Percentiles rank a stretch among this genome's conserved stretches.
phyloP scores from a whole-genome alignment of 305 asterid species.

The Solanum hybrid region DNA sequence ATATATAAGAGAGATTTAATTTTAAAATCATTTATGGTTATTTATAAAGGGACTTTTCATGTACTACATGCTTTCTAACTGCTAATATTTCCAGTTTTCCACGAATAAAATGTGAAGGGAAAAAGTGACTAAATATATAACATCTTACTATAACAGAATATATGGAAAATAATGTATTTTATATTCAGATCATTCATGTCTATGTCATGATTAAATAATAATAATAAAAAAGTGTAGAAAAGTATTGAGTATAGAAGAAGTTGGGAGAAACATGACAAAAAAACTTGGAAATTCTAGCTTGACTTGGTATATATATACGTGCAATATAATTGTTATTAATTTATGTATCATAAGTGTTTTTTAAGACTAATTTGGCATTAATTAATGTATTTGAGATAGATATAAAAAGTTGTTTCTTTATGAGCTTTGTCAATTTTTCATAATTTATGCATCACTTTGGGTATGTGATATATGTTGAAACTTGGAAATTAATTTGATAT shows the following conservation, averaged over 20 bases:
- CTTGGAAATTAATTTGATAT: neutral
- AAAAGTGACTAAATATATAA: neutral
- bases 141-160: neutral
- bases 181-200: neutral
- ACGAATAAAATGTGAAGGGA: slow-evolving; percentile 34
- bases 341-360: neutral
- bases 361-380: neutral
- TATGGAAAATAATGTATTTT: neutral
- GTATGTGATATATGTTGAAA: neutral
- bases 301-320: neutral
- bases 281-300: neutral
- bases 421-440: neutral
- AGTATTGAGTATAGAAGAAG: neutral
- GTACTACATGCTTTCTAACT: slow-evolving; percentile 22
- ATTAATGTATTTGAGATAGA: neutral
- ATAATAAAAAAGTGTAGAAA: neutral
- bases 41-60: slow-evolving; percentile 14
- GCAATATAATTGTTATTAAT: neutral
- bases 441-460: neutral
- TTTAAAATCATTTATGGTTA: neutral
- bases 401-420: neutral
- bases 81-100: slow-evolving; percentile 13
- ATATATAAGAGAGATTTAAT: neutral
- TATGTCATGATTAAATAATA: neutral
- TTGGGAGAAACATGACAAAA: neutral